A percentile compares a stretch with the other conserved stretches of the same genome.
Evolutionary conservation across 2,329 filamentous ascomycete genomes (phyloP).

Genomic region (Colletotrichum sp.): DNA sequence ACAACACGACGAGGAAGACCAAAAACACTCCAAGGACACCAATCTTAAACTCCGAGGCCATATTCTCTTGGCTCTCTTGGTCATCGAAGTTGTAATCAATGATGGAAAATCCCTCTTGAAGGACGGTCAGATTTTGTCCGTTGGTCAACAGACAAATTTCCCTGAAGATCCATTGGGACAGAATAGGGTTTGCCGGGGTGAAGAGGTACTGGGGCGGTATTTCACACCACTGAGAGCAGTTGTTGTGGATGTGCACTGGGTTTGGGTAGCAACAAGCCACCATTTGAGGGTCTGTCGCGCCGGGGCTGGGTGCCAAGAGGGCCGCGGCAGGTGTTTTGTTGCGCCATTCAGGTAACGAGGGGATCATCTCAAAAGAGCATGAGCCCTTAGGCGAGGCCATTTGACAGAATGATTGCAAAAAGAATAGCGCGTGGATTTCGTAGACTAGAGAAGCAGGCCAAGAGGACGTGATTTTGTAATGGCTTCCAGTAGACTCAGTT

Average conservation of each 20-base stretch:
- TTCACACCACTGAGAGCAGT: background rate
- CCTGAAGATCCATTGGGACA: background rate
- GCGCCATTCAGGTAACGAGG: background rate
- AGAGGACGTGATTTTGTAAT: background rate
- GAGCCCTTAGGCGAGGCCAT: background rate
- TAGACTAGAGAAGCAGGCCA: background rate
- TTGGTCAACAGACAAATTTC: background rate
- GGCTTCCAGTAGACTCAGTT: background rate
- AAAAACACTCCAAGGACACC: background rate
- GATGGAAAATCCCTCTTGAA: background rate
- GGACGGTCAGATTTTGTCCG: background rate
- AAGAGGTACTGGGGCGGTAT: background rate
- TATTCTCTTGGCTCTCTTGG: background rate
- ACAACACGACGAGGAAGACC: background rate
- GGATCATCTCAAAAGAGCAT: background rate
- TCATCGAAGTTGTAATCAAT: background rate
- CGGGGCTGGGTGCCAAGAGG: background rate
- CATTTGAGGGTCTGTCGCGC: background rate
- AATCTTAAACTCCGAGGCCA: background rate
- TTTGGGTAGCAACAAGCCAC: background rate
- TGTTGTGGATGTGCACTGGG: background rate
- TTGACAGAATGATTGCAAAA: background rate
- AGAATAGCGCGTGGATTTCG: background rate
- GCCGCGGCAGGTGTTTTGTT: background rate
- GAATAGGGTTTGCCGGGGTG: background rate